Base-by-base conservation (phyloP, 2,329 filamentous ascomycete species). In the Tolypocladium nubicola region DNA sequence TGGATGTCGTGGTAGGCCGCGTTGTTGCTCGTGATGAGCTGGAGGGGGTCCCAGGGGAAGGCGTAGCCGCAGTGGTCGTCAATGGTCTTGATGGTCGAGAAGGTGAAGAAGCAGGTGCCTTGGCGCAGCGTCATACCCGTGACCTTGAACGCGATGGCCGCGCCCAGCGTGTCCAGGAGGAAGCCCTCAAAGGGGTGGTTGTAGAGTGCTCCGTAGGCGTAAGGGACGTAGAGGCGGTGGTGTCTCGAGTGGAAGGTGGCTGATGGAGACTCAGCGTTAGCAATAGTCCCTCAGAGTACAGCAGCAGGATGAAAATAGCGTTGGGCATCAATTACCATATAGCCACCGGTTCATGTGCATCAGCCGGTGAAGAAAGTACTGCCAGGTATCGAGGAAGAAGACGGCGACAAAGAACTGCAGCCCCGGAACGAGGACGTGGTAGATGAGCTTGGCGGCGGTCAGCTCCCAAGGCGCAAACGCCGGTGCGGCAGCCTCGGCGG, bases 331-430 rank as follows among this genome's bases (percentile, higher is more conserved):
- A 82, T 73, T 79, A 94, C 90, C 88, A 79, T 97, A 97, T 65
- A 99, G 81, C 89, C 90, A 97, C 73, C 89, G 92, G 77, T 97
- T 97, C 77, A 94, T 80, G 75, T 99, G 94, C 94, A 99, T 99
- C 58, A 88, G 83, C 43, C 94, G 90, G 74, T 99, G 94, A 66
- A 93, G 81, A 75, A 97, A 96, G 76, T 99, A 99, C 71, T 99
- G 93, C 94, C 94, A 99, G 50, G 91, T 94, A 74, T 99, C 94
- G 64, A 97, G 82, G 62, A 95, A 78, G 62, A 83, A 75, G 59
- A 93, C 81, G 30, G 86, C 94, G 54, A 89, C 67, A 58, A 82
- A 75, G 68, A 96, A 89, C 71, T 97, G 93, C 53, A 93, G 57
- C 3, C 76, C 80, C 0, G 94, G 94, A 61, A 97, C 80, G 43